A percentile compares a stretch with the other conserved stretches of the same genome.
phyloP scores from a whole-genome alignment of 2,329 filamentous ascomycete genomes.

The Talaromyces piceae region DNA sequence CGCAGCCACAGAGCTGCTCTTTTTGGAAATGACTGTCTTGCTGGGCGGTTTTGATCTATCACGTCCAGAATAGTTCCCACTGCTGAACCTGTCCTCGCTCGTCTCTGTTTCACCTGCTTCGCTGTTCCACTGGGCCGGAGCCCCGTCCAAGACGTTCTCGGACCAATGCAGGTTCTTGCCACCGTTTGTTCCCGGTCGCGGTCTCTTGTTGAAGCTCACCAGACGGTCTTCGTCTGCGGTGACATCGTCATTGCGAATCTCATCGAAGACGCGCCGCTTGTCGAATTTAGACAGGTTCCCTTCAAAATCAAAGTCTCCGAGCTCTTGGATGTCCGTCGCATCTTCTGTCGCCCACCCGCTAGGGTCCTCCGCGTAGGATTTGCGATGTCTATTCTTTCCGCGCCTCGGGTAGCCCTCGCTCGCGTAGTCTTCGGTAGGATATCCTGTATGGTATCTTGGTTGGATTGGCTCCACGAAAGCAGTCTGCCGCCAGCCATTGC shows the following conservation, averaged over 20 bases:
- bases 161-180: conserved; percentile 89
- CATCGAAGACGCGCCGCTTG: conserved; percentile 82
- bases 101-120: conserved; percentile 59
- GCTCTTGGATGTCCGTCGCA: conserved; percentile 85
- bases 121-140: conserved; percentile 58
- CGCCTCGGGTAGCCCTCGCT: conserved; percentile 27
- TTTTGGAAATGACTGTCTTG: conserved; percentile 32
- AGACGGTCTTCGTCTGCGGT: conserved; percentile 86
- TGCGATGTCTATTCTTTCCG: conserved; percentile 39
- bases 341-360: conserved; percentile 96
- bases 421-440: conserved; percentile 14
- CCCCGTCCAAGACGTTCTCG: conserved; percentile 75
- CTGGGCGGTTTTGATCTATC: conserved; percentile 32
- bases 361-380: conserved; percentile 46
- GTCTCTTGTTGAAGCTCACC: conserved; percentile 73
- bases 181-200: conserved; percentile 59
- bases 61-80: conserved; percentile 40
- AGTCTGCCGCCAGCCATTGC: conserved; percentile 61
- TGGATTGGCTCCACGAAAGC: conserved; percentile 53
- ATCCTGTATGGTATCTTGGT: conserved; percentile 34
- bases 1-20: conserved; percentile 34
- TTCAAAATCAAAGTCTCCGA: conserved; percentile 92
- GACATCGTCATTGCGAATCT: conserved; percentile 81
- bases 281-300: conserved; percentile 88
- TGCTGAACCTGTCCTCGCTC: conserved; percentile 37